Evolutionary conservation across 83 land plant species (phyloP), one percentile per base, ranked within the genome.

Genomic region (Picea abies): DNA sequence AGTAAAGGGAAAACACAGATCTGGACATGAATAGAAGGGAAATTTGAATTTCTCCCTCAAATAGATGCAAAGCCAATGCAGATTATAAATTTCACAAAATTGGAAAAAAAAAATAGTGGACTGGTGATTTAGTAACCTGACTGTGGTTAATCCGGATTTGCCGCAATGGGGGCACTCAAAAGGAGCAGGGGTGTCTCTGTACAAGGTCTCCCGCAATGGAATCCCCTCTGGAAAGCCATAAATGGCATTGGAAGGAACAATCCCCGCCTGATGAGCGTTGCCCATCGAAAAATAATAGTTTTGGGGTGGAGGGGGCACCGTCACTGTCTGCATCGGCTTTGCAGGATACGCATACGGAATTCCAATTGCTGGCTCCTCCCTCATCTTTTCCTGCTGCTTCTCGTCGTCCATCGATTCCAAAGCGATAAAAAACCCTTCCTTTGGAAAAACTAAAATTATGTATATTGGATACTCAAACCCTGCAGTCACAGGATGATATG

Each of bases 201-300:
- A 91, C 76, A 93, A 85, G 67, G 95, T 93, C 88, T 93, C 94
- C 64, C 83, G 95, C 79, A 93, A 47, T 3, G 94, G 95, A 75
- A 93, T 86, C 17, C 94, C 94, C 65, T 90, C 87, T 25, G 95
- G 92, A 72, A 90, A 88, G 14, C 90, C 94, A 83, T 64, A 82
- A 49, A 93, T 73, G 41, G 95, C 94, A 85, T 93, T 88, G 37
- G 94, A 86, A 9, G 95, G 95, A n/a, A 91, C 32, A 77, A 78
- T 69, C 6, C 94, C 95, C 16, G 81, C 84, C 82, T 90, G 92
- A 63, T 92, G 84, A 0, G 92, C 91, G 64, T 90, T 87, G 2
- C 73, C 85, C 5, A 83, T 86, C 81, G 83, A 85, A 83, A 63
- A 87, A 67, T 66, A 37, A 29, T 83, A 75, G 6, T 60, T 56